Conservation (phyloP, 2,329 filamentous ascomycete genomes). For the Nannizzia gypsea region DNA sequence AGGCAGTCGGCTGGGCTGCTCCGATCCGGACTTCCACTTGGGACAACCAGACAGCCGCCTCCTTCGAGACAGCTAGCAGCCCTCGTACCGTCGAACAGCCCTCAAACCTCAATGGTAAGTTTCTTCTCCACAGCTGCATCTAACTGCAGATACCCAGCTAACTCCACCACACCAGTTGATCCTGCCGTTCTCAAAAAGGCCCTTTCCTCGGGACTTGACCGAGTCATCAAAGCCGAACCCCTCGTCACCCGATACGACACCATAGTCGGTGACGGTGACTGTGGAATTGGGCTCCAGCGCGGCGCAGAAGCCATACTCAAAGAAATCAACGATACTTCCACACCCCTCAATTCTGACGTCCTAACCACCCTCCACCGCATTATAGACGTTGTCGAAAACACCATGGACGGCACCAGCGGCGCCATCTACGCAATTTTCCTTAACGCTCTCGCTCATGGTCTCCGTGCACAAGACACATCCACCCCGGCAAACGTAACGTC, state of each 20-base stretch:
- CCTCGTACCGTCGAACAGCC: slow-evolving; percentile 34
- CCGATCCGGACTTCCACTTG: slow-evolving; percentile 49
- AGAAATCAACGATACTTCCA: slow-evolving; percentile 29
- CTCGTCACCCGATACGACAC: slow-evolving; percentile 60
- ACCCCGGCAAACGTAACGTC: slow-evolving; percentile 37
- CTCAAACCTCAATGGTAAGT: slow-evolving; percentile 43
- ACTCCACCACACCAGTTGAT: slow-evolving; percentile 8
- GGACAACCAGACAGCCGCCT: slow-evolving; percentile 37
- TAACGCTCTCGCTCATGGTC: slow-evolving; percentile 65
- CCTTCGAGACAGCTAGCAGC: slow-evolving; percentile 29
- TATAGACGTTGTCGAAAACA: slow-evolving; percentile 52
- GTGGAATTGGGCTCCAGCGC: slow-evolving; percentile 72
- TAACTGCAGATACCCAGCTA: slow-evolving; percentile 13
- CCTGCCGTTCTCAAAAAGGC: slow-evolving; percentile 35
- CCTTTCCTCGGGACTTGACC: slow-evolving; percentile 44
- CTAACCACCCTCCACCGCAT: slow-evolving; percentile 50
- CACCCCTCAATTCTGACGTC: slow-evolving; percentile 43
- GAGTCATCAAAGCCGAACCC: slow-evolving; percentile 51
- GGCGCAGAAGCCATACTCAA: slow-evolving; percentile 58
- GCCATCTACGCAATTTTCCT: slow-evolving; percentile 80
- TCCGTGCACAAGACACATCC: slow-evolving; percentile 42
- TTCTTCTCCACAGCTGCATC: background rate
- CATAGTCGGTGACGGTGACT: slow-evolving; percentile 81
- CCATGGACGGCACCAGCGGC: slow-evolving; percentile 66
- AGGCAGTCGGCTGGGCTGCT: slow-evolving; percentile 56